Percentiles rank a stretch among this genome's conserved stretches.
These are phyloP conservation scores for Neofusicoccum kwambonambiense DNA, from an alignment of 2,329 filamentous ascomycete genomes.

Conservation along the genomic window DNA sequence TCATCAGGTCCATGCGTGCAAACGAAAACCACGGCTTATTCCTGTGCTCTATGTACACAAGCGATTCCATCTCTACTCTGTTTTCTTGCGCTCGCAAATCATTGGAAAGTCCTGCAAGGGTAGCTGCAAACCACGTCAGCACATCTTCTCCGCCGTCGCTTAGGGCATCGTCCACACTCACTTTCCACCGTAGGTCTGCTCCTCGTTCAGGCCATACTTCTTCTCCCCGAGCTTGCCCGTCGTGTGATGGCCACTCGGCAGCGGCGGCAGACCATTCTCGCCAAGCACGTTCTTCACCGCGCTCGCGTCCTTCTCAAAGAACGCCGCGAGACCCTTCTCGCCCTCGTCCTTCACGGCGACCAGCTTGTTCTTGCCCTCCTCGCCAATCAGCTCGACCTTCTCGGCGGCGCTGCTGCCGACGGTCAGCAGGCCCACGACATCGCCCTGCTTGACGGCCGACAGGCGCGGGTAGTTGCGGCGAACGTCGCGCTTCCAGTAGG, in stretches of 20 bases:
- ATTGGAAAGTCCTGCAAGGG: constrained; percentile 46
- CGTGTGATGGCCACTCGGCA: constrained; percentile 68
- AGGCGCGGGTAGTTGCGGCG: constrained; percentile 79
- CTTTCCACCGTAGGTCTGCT: constrained; percentile 63
- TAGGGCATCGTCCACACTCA: constrained; percentile 28
- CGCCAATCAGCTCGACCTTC: constrained; percentile 75
- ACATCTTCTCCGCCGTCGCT: background rate
- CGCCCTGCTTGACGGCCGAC: constrained; percentile 77
- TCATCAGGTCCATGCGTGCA: background rate
- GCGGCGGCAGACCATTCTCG: constrained; percentile 78
- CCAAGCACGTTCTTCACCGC: constrained; percentile 62
- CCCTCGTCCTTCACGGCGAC: constrained; percentile 75
- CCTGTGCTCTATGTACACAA: constrained; percentile 6
- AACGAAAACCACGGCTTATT: background rate
- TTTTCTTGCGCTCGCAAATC: background rate
- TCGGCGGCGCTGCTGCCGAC: constrained; percentile 80
- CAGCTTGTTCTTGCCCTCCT: constrained; percentile 70
- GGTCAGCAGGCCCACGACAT: constrained; percentile 80
- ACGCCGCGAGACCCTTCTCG: constrained; percentile 66
- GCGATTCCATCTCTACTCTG: background rate
- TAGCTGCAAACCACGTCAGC: constrained; percentile 36
- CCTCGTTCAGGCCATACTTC: constrained; percentile 66
- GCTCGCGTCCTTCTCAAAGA: constrained; percentile 65
- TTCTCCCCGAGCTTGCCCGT: constrained; percentile 58
- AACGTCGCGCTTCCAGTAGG: constrained; percentile 93